Evolutionary conservation across 2,329 filamentous ascomycete species (phyloP).

Genomic region (Xylaria sp.): DNA sequence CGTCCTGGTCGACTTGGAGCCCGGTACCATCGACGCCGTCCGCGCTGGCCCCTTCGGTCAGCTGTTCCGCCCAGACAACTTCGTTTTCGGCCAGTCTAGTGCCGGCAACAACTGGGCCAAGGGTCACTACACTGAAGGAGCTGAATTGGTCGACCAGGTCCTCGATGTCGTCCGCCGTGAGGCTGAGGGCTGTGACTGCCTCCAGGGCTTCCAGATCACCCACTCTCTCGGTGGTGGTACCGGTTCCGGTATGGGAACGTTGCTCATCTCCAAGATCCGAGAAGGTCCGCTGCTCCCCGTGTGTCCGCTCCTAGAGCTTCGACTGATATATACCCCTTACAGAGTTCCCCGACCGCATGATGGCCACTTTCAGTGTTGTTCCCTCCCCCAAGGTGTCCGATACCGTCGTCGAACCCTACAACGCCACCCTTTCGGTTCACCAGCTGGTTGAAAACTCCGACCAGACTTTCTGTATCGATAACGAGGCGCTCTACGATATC

Average conservation of each 20-base stretch:
- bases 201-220: conserved; percentile 99
- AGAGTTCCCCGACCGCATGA: conserved; percentile 99
- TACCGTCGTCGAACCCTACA: conserved; percentile 99
- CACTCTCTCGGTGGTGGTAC: conserved; percentile 99
- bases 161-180: conserved; percentile 98
- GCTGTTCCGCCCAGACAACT: conserved; percentile 99
- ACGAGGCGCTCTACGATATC: conserved; percentile 99
- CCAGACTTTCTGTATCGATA: conserved; percentile 99
- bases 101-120: conserved; percentile 99
- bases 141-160: conserved; percentile 96
- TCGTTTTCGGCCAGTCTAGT: conserved; percentile 98
- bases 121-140: conserved; percentile 99
- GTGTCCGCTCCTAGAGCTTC: not conserved
- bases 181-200: conserved; percentile 98
- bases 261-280: conserved; percentile 99
- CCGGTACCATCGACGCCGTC: conserved; percentile 99
- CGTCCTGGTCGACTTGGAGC: conserved; percentile 98
- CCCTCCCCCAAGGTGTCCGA: conserved; percentile 99
- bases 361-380: conserved; percentile 99
- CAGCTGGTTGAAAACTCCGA: conserved; percentile 99
- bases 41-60: conserved; percentile 96
- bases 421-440: conserved; percentile 97
- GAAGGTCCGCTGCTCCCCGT: conserved; percentile 44
- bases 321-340: not conserved
- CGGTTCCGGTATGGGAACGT: conserved; percentile 99